Conservation (phyloP, 306 rosid species). For the Inga oerstediana region DNA sequence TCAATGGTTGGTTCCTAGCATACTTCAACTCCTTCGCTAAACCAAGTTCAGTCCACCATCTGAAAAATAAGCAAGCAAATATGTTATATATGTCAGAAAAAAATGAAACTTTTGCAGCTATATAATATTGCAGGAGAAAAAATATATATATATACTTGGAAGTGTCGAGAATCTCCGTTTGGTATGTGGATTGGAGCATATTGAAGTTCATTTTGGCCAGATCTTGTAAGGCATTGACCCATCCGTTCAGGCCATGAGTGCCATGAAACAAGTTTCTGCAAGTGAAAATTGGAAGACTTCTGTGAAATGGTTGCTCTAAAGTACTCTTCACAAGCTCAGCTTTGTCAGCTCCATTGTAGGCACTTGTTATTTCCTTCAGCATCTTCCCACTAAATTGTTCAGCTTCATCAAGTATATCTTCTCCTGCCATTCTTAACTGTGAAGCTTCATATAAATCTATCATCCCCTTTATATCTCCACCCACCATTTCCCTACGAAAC, state of each 20-base stretch:
- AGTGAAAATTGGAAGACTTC: slow-evolving; percentile 52
- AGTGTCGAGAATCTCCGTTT: slow-evolving; percentile 48
- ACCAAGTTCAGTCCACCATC: slow-evolving; percentile 75
- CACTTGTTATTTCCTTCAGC: slow-evolving; percentile 22
- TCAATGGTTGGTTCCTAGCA: slow-evolving; percentile 69
- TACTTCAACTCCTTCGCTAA: slow-evolving; percentile 49
- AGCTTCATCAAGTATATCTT: slow-evolving; percentile 44
- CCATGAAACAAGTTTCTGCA: slow-evolving; percentile 37
- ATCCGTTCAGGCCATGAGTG: slow-evolving; percentile 32
- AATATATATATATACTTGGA: slow-evolving; percentile 35
- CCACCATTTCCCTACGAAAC: slow-evolving; percentile 10
- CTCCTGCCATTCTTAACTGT: slow-evolving; percentile 36
- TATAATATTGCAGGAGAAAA: not conserved
- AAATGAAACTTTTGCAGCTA: not conserved
- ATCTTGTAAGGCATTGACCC: slow-evolving; percentile 45
- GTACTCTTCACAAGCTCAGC: slow-evolving; percentile 42
- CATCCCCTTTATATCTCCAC: slow-evolving; percentile 35
- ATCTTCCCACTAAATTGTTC: slow-evolving; percentile 29
- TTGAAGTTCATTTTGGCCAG: slow-evolving; percentile 51
- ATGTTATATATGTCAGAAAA: not conserved
- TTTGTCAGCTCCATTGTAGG: slow-evolving; percentile 4
- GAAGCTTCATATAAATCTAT: slow-evolving; percentile 47
- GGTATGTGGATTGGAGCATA: slow-evolving; percentile 36
- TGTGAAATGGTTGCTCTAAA: slow-evolving; percentile 59
- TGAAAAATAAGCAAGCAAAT: not conserved